phyloP scores from a whole-genome alignment of 176 grass and related monocot species.

The Poa annua region DNA sequence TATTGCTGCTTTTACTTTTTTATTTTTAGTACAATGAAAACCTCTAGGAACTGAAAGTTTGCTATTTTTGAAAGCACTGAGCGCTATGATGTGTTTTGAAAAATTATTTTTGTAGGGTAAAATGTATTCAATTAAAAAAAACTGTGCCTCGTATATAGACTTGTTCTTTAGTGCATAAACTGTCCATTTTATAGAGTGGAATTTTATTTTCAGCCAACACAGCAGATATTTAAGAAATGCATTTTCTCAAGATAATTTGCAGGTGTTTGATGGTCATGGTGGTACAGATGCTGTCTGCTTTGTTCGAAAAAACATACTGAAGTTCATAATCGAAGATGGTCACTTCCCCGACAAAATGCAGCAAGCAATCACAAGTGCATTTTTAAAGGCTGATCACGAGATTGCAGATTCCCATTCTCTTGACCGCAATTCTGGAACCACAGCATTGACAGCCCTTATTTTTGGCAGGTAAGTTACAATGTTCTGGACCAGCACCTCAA shows the following conservation, averaged over 20 bases:
- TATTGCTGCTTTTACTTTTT: background rate
- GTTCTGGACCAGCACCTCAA: constrained; percentile 22
- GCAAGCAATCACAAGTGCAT: constrained; percentile 71
- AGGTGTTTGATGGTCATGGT: constrained; percentile 98
- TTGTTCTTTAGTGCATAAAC: constrained; percentile 10
- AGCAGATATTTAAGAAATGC: constrained; percentile 42
- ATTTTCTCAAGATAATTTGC: background rate
- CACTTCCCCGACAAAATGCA: constrained; percentile 78
- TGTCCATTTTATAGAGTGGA: background rate
- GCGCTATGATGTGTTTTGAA: background rate
- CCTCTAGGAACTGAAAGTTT: background rate
- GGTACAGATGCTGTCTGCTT: constrained; percentile 87
- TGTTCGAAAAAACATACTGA: constrained; percentile 84
- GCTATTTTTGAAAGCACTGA: background rate
- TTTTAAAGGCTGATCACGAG: constrained; percentile 79
- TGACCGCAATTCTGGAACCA: constrained; percentile 84
- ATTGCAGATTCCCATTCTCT: constrained; percentile 89
- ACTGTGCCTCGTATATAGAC: background rate
- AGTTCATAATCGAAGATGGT: constrained; percentile 81
- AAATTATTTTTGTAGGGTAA: background rate
- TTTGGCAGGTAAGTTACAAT: constrained; percentile 71
- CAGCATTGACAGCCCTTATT: constrained; percentile 77
- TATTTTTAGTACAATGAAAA: background rate
- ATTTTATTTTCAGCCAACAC: background rate
- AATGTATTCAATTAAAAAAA: background rate